Percentiles rank a stretch among this genome's conserved stretches.
phyloP scores from a whole-genome alignment of 306 rosid species.

The Cicer pinnatifidum region DNA sequence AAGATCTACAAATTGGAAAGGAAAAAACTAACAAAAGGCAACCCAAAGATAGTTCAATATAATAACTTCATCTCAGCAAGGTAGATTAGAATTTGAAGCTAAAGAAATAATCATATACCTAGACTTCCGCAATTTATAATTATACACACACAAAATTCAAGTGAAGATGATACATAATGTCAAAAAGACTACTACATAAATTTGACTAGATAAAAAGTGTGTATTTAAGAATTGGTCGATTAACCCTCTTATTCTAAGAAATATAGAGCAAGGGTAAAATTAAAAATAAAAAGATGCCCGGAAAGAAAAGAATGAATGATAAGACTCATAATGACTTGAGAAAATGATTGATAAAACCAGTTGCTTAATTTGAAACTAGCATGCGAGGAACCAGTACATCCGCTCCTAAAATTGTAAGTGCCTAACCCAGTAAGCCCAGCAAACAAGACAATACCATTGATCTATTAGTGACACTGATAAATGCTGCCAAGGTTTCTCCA shows the following conservation, averaged over 20 bases:
- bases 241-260: not conserved
- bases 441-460: not conserved
- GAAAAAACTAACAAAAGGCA: not conserved
- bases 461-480: not conserved
- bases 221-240: not conserved
- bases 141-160: not conserved
- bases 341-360: not conserved
- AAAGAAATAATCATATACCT: not conserved
- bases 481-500: not conserved
- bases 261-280: not conserved
- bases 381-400: not conserved
- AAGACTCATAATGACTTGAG: not conserved
- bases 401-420: conserved; percentile 5
- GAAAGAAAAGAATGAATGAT: not conserved
- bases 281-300: not conserved
- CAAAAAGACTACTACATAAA: not conserved
- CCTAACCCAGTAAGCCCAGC: not conserved
- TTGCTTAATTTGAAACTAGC: conserved; percentile 23
- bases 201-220: not conserved
- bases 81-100: not conserved
- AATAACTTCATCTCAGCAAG: not conserved
- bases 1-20: not conserved
- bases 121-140: conserved; percentile 1
- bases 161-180: not conserved
- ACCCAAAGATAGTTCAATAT: not conserved